phyloP scores from a whole-genome alignment of 2,329 filamentous ascomycete species.

The Aspergillus fructus region DNA sequence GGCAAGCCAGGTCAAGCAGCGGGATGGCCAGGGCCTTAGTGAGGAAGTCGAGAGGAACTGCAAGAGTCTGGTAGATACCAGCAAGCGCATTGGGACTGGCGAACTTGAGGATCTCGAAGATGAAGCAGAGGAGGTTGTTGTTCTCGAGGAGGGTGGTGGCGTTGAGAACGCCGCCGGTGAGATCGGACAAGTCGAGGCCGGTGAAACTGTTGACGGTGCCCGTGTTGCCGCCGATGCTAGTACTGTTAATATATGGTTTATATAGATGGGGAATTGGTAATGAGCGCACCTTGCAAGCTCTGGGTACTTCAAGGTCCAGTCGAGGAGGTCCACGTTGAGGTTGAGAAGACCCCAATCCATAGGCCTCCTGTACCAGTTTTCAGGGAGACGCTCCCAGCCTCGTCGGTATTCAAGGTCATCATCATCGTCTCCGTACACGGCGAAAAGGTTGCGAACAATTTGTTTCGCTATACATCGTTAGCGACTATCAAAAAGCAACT shows the following conservation, averaged over 20 bases:
- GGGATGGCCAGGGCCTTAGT: constrained; percentile 29
- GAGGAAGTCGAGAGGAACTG: constrained; percentile 28
- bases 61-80: constrained; percentile 29
- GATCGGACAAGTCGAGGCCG: constrained; percentile 44
- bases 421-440: constrained; percentile 43
- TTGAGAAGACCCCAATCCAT: constrained; percentile 50
- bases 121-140: constrained; percentile 44
- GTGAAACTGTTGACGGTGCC: constrained; percentile 53
- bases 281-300: constrained; percentile 33
- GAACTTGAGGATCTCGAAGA: constrained; percentile 34
- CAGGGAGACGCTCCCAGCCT: constrained; percentile 54
- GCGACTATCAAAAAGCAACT: too few species aligned
- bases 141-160: constrained; percentile 35
- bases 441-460: constrained; percentile 50
- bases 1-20: constrained; percentile 30
- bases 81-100: constrained; percentile 33
- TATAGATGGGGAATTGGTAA: background rate
- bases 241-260: background rate
- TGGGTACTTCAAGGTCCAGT: constrained; percentile 41
- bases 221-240: constrained; percentile 53
- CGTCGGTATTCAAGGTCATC: constrained; percentile 44
- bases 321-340: constrained; percentile 42
- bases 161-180: constrained; percentile 45
- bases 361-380: constrained; percentile 52
- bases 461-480: constrained; percentile 32